These are phyloP conservation scores for Rhizopus delemar DNA, from an alignment of 371 early-diverging fungal species.

Conservation along the genomic window DNA sequence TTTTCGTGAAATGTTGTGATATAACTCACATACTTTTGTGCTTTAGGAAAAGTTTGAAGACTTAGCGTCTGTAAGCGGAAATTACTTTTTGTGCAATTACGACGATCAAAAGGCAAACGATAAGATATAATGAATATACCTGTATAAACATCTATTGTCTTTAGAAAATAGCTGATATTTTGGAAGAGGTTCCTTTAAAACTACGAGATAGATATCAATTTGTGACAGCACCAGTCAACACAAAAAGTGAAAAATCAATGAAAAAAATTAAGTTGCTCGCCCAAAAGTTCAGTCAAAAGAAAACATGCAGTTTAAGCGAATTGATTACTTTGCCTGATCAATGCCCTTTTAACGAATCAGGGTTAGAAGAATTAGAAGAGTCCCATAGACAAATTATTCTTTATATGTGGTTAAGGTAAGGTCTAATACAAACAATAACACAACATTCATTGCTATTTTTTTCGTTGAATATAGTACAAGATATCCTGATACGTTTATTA, in stretches of 20 bases:
- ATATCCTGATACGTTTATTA: slow-evolving; percentile 43
- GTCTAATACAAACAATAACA: too few relatives aligned
- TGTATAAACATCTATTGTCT: too few relatives aligned
- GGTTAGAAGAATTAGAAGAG: slow-evolving; percentile 62
- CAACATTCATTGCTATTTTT: too few relatives aligned
- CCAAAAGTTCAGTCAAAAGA: slow-evolving; percentile 36
- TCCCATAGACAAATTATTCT: slow-evolving; percentile 75
- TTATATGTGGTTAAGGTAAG: slow-evolving; percentile 85
- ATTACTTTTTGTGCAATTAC: slow-evolving; percentile 81
- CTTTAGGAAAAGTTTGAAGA: slow-evolving; percentile 66
- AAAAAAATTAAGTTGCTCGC: slow-evolving; percentile 39
- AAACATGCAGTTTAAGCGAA: slow-evolving; percentile 43
- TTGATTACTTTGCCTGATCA: slow-evolving; percentile 56
- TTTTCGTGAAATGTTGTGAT: not conserved
- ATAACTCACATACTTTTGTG: too few relatives aligned
- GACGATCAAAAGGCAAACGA: slow-evolving; percentile 55
- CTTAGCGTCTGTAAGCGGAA: slow-evolving; percentile 62
- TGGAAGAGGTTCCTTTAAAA: slow-evolving; percentile 63
- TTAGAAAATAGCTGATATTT: slow-evolving; percentile 59
- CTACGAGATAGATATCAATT: slow-evolving; percentile 68
- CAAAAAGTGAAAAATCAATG: slow-evolving; percentile 35
- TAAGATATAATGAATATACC: not conserved
- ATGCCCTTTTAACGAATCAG: slow-evolving; percentile 6
- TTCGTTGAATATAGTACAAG: slow-evolving; percentile 40
- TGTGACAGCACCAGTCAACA: slow-evolving; percentile 65